Base-by-base conservation (phyloP, 306 rosid genomes). In the Coriaria nepalensis region DNA sequence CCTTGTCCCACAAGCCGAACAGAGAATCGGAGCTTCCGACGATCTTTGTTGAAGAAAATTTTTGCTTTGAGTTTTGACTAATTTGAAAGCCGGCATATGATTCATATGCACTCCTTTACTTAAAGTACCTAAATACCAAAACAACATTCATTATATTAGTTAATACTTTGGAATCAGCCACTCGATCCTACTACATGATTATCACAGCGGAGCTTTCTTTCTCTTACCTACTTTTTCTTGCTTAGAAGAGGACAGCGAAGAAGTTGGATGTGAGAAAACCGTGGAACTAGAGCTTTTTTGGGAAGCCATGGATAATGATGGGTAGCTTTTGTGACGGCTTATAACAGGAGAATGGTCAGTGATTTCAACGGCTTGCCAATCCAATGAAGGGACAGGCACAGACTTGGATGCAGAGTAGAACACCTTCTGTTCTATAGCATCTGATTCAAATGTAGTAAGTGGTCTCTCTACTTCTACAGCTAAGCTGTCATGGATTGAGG, bases 21-120 rank as follows among this genome's bases (percentile, higher is more conserved):
- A 87, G 10, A 87, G 80, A 67, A 87, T 69, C 35, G 94, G 87
- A 11, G 78, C 76, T 35, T 64, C 71, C 37, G 74, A 82, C 53
- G 53, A 58, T 66, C 45, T 62, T 14, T 68, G 59, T 15, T 50
- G 69, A 41, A 63, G 64, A 9, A 55, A 38, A 38, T 57, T 9
- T 20, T 63, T 67, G 52, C 12, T 63, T 50, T 60, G 73, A 47
- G n/a, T 73, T 51, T 54, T 61, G 32, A 64, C 61, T 40, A 45
- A 57, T 41, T 71, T 79, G 60, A 78, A 66, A 54, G 60, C 48
- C 5, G n/a, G n/a, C n/a, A n/a, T 32, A 40, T 51, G 70, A 39
- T 53, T 47, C 40, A 59, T 61, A 12, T 44, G 14, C 33, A 63
- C 75, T 49, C 63, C 79, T 49, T 52, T 68, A 37, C 53, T 50